Percentiles rank a stretch among this genome's conserved stretches.
Conservation (phyloP, 805 yeast species). For the Wickerhamomyces canadensis region DNA sequence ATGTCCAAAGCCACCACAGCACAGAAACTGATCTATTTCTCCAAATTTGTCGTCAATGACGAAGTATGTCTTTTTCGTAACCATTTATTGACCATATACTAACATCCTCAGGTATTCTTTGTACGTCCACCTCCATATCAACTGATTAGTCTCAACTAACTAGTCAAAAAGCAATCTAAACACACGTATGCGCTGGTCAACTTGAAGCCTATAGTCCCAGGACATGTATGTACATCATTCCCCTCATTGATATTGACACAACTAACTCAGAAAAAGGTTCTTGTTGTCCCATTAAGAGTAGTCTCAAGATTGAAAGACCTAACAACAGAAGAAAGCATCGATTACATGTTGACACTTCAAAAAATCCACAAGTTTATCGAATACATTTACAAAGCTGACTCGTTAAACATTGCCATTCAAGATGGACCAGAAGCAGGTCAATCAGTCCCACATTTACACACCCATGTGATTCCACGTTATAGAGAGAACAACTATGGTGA, state of each 20-base stretch:
- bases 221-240: conserved; percentile 58
- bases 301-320: conserved; percentile 67
- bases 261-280: no score
- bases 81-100: neutral
- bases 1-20: neutral
- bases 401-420: conserved; percentile 87
- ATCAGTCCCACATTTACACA: conserved; percentile 90
- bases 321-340: conserved; percentile 63
- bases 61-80: conserved; percentile 36
- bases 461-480: conserved; percentile 87
- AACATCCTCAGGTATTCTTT: conserved; percentile 13
- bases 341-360: conserved; percentile 75
- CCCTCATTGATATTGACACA: no score
- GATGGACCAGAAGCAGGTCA: conserved; percentile 98
- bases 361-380: conserved; percentile 63
- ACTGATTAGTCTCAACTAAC: conserved; percentile 3
- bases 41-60: conserved; percentile 46
- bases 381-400: conserved; percentile 66
- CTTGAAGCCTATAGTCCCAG: conserved; percentile 87
- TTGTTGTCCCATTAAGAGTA: conserved; percentile 76
- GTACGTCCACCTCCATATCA: conserved; percentile 7
- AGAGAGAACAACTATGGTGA: conserved; percentile 57
- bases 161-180: conserved; percentile 41
- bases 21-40: conserved; percentile 34
- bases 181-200: conserved; percentile 84